Base-by-base conservation (phyloP, 2,329 filamentous ascomycete species). In the Juglanconis oblonga region DNA sequence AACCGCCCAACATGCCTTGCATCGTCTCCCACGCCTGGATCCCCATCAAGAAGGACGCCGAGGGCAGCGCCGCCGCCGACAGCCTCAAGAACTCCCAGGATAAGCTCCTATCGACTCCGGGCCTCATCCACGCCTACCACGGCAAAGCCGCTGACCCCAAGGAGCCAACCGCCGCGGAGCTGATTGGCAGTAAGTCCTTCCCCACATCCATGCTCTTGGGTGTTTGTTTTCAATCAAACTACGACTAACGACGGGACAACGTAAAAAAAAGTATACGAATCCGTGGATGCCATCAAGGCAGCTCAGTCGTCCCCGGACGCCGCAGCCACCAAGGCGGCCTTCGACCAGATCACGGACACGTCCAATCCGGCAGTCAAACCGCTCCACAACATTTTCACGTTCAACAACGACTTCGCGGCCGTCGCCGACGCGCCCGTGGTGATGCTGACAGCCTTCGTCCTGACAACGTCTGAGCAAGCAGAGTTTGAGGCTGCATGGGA, bases 401-500 rank as follows among this genome's bases (percentile, higher is more conserved):
- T 63, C 32, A 33, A 55, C 40, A 58, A 55, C 51, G 54, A 64
- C 36, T 63, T 63, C 50, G 48, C 45, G 32, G 42, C 48, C 11
- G 56, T 62, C n/a, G 63, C 62, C 17, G 58, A 49, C 48, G 51
- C 64, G 4, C 61, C 64, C 7, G 35, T 64, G 14, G 59, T 60
- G 5, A 50, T 59, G 44, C 14, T 64, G 10, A 55, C 57, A 13
- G 36, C 35, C 35, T 50, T 62, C 6, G 58, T 61, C 29, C 55
- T 66, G 42, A 49, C 31, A 36, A 35, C 45, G 52, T 55, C 7
- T 38, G 52, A 33, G 48, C 14, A 10, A 35, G n/a, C 56, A 0
- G 64, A 59, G 4, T 64, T 65, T 40, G 62, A 65, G 50, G 56
- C 62, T 9, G 58, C 58, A 2, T 64, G 57, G 11, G 33, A 55